phyloP scores from a whole-genome alignment of 345 rosid species.

The Rhodamnia rubescens region DNA sequence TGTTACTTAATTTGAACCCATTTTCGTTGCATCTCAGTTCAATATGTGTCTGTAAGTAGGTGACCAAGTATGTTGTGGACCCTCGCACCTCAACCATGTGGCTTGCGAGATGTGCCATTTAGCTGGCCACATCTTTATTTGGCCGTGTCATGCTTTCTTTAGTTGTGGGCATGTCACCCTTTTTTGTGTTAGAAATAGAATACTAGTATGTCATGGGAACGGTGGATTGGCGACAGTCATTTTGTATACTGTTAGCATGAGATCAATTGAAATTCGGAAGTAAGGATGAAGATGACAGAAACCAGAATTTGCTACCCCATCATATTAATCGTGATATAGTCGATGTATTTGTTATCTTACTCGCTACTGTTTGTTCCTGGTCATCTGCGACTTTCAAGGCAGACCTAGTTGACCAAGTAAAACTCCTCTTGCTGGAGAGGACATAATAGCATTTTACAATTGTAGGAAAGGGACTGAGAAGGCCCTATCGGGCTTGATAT shows the following conservation, averaged over 20 bases:
- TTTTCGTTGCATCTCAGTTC: not conserved
- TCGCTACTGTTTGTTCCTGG: not conserved
- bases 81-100: not conserved
- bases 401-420: not conserved
- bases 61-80: not conserved
- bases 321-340: not conserved
- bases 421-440: not conserved
- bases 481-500: not conserved
- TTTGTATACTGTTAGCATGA: not conserved
- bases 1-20: not conserved
- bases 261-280: not conserved
- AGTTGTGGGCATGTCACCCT: not conserved
- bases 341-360: not conserved
- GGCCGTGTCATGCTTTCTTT: not conserved
- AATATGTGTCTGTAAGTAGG: not conserved
- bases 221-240: not conserved
- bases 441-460: not conserved
- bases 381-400: not conserved
- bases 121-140: not conserved
- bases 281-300: not conserved
- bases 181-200: not conserved
- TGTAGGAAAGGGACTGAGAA: not conserved
- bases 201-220: not conserved
- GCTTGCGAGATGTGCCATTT: not conserved
- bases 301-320: not conserved